Conservation (phyloP, 2,329 filamentous ascomycete species). For the Apiospora hydei region DNA sequence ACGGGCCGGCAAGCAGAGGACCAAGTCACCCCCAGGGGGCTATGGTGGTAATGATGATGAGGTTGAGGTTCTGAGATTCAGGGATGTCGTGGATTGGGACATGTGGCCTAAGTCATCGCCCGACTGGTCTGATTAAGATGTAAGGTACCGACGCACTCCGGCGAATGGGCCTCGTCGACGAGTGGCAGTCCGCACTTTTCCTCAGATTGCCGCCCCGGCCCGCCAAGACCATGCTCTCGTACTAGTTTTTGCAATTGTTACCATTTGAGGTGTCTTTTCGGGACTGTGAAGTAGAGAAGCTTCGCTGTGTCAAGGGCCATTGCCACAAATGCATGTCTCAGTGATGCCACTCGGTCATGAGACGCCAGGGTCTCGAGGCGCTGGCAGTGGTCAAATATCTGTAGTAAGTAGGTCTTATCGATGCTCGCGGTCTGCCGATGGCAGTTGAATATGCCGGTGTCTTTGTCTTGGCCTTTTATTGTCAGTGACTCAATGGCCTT, state of each 20-base stretch:
- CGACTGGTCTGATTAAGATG: constrained; percentile 21
- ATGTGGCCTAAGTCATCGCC: constrained; percentile 28
- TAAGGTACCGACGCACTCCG: constrained; percentile 28
- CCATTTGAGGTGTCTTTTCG: constrained; percentile 30
- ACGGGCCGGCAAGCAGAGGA: not conserved
- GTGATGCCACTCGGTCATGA: no score
- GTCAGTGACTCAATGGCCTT: no score
- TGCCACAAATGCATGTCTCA: not conserved
- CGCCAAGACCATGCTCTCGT: constrained; percentile 28
- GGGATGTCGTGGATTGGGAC: constrained; percentile 27
- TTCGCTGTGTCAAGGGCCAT: constrained; percentile 31
- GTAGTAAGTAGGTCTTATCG: no score
- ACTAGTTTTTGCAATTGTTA: constrained; percentile 29
- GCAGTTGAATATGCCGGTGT: no score
- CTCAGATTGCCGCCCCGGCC: constrained; percentile 28
- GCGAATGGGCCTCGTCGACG: constrained; percentile 29
- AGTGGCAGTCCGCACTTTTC: constrained; percentile 31
- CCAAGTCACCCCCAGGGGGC: not conserved
- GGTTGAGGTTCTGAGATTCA: constrained; percentile 24
- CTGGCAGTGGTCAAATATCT: no score
- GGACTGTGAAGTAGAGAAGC: constrained; percentile 31
- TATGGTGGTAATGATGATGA: constrained; percentile 3
- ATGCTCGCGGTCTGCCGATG: no score
- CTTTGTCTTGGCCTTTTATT: no score
- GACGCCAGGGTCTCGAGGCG: no score